Conservation (phyloP, 108 stramenopile species). For the Discostella stelligeroides region DNA sequence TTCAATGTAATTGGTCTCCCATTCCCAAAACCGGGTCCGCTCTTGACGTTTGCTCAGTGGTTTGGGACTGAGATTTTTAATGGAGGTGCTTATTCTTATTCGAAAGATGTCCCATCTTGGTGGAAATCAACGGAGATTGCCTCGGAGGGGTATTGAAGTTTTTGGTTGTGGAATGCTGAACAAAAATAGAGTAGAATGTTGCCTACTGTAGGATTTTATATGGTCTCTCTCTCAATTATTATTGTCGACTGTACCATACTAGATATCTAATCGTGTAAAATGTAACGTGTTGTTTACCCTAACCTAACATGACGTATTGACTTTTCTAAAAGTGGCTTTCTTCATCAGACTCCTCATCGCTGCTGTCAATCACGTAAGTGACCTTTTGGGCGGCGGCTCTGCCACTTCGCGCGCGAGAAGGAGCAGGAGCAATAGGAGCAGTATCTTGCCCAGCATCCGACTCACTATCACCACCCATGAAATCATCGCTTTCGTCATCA, state of each 20-base stretch:
- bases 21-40: slow-evolving; percentile 14
- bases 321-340: slow-evolving; percentile 16
- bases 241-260: too few relatives aligned
- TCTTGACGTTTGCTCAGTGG: slow-evolving; percentile 19
- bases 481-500: slow-evolving; percentile 24
- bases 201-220: too few relatives aligned
- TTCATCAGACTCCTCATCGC: slow-evolving; percentile 26
- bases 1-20: slow-evolving; percentile 42
- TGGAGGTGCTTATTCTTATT: slow-evolving; percentile 7
- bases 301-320: too few relatives aligned
- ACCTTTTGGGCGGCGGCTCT: slow-evolving; percentile 32
- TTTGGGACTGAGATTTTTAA: slow-evolving; percentile 18
- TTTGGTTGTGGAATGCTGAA: neutral
- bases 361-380: slow-evolving; percentile 28
- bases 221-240: too few relatives aligned
- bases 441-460: slow-evolving; percentile 11
- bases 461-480: slow-evolving; percentile 17
- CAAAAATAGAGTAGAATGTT: too few relatives aligned
- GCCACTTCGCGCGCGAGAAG: slow-evolving; percentile 26
- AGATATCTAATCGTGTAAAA: too few relatives aligned
- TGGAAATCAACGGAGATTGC: slow-evolving; percentile 4
- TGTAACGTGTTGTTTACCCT: too few relatives aligned
- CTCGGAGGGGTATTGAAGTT: neutral
- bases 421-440: slow-evolving; percentile 7
- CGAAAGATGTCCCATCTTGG: slow-evolving; percentile 14